phyloP scores from a whole-genome alignment of 805 yeast genomes.

The Kodamaea nitidulidarum region DNA sequence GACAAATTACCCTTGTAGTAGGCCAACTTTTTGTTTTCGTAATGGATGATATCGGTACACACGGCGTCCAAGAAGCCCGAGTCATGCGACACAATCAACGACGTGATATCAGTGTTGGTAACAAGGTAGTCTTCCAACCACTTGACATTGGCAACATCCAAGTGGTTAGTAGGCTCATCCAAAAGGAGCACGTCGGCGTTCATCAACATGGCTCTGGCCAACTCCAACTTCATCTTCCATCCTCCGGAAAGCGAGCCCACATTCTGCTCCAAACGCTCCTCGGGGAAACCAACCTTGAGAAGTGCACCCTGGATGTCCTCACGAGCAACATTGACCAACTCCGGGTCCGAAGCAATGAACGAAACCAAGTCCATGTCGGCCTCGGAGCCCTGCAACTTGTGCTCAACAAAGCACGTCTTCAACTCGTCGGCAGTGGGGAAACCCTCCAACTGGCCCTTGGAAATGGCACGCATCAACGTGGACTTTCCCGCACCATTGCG shows the following conservation, averaged over 20 bases:
- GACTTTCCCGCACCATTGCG: constrained; percentile 99
- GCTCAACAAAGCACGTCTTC: constrained; percentile 95
- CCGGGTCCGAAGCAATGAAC: constrained; percentile 88
- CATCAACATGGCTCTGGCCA: constrained; percentile 98
- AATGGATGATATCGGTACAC: constrained; percentile 94
- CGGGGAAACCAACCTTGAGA: constrained; percentile 85
- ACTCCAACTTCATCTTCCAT: constrained; percentile 98
- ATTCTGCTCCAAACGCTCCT: constrained; percentile 80
- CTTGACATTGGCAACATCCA: constrained; percentile 88
- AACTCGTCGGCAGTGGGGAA: constrained; percentile 87
- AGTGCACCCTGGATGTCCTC: constrained; percentile 67
- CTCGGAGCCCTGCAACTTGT: constrained; percentile 91
- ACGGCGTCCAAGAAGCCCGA: constrained; percentile 93
- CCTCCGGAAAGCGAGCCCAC: constrained; percentile 97
- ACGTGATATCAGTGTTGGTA: constrained; percentile 81
- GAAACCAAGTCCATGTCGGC: constrained; percentile 84
- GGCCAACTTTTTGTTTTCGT: constrained; percentile 90
- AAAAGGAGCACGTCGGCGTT: constrained; percentile 90
- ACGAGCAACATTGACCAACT: constrained; percentile 56
- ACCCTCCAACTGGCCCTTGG: constrained; percentile 95
- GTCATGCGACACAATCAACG: constrained; percentile 95
- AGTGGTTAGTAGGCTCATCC: constrained; percentile 98
- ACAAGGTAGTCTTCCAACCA: constrained; percentile 90
- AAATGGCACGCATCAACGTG: constrained; percentile 93
- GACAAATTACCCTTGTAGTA: constrained; percentile 96